Base-by-base conservation (phyloP, 2,329 filamentous ascomycete genomes). In the Talaromyces sp. region DNA sequence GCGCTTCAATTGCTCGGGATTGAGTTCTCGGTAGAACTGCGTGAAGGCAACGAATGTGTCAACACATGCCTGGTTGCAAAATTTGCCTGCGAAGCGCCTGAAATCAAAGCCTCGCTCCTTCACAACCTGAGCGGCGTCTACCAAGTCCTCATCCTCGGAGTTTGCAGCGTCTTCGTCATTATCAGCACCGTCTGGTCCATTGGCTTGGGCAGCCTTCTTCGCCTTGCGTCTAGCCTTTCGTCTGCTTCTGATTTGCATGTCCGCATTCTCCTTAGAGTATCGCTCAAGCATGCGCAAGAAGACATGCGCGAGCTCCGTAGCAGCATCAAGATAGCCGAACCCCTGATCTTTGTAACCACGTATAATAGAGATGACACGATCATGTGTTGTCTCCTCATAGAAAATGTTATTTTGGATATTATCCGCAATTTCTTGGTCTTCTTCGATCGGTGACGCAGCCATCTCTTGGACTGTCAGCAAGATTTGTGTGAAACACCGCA, bases 321-420 rank as follows among this genome's bases (percentile, higher is more conserved):
- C 87, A 5, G 92, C 88, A 72, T 99, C 92, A 1, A 99, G 81
- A 63, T 97, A 99, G 50, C 91, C 90, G 63, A 97, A 94, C 0
- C 90, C 89, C 74, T 97, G 94, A 55, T 93, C 90, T 62, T 95
- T 96, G 76, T 95, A 97, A n/a, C 83, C 87, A 57, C 88, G 82
- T 1, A 93, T 80, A 48, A 97, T 89, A 54, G 86, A 84, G 27
- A 93, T 83, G 47, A 99, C 84, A 20, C 89, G 82, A 56, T 99
- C 93, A 66, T 99, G 92, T 0, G 92, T 97, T 0, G 90, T 85
- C 67, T 97, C 91, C 72, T 99, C 94, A 74, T 99, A 99, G 71
- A 99, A 99, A n/a, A 99, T 90, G 56, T 93, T 90, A 65, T 89
- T 95, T 47, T 96, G 85, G 11, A 96, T 97, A 63, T 99, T 99